Percentiles rank a stretch among this genome's conserved stretches.
Evolutionary conservation across 805 yeast genomes (phyloP).

Genomic region (Wickerhamiella dianesei): DNA sequence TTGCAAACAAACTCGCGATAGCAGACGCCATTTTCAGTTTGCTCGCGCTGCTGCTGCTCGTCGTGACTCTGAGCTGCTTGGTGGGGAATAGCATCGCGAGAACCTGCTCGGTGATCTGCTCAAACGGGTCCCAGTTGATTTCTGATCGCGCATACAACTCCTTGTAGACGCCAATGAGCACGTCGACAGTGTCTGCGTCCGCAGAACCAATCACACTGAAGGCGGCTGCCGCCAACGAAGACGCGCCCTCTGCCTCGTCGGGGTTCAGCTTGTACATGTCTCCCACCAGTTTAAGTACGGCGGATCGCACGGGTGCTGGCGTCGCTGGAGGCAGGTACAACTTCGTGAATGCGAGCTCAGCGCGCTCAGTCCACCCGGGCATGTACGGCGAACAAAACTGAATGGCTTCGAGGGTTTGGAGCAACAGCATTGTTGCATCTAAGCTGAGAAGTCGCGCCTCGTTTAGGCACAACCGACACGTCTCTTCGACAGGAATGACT

Average conservation of each 20-base stretch:
- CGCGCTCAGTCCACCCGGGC: slow-evolving; percentile 38
- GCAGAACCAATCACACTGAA: background rate
- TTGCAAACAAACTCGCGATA: background rate
- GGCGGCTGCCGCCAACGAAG: background rate
- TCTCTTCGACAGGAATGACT: slow-evolving; percentile 24
- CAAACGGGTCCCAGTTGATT: slow-evolving; percentile 2
- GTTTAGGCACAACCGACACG: slow-evolving; percentile 20
- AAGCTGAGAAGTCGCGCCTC: slow-evolving; percentile 27
- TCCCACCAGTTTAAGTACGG: slow-evolving; percentile 18
- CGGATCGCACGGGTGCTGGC: slow-evolving; percentile 15
- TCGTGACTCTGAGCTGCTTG: background rate
- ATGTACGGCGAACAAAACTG: slow-evolving; percentile 42
- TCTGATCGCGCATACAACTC: background rate
- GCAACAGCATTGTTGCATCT: slow-evolving; percentile 31
- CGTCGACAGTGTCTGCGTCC: background rate
- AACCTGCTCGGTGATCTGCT: slow-evolving; percentile 3
- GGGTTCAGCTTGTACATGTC: slow-evolving; percentile 4
- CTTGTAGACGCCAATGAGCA: background rate
- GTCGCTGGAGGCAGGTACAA: slow-evolving; percentile 27
- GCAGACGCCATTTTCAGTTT: background rate
- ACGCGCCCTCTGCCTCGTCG: background rate
- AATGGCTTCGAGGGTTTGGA: slow-evolving; percentile 36
- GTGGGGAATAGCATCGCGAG: background rate
- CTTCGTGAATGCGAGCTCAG: slow-evolving; percentile 32
- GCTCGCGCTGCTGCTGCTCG: background rate